These are phyloP conservation scores for Blastocystis sp. DNA, from an alignment of 352 stramenopile genomes.

Conservation along the genomic window DNA sequence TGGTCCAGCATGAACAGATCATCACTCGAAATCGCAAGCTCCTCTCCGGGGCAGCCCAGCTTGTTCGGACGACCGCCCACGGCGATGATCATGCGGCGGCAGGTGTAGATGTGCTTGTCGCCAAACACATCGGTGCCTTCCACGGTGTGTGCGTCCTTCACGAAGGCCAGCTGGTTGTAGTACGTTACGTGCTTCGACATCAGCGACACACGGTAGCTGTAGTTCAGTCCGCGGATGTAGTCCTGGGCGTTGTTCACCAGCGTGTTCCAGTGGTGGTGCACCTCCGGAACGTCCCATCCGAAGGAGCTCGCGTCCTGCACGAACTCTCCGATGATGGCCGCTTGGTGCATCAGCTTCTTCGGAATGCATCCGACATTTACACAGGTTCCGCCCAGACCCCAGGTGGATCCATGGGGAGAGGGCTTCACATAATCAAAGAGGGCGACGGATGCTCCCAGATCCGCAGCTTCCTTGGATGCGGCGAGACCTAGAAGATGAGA, in stretches of 20 bases:
- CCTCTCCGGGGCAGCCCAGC: conserved; percentile 76
- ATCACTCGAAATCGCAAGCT: conserved; percentile 79
- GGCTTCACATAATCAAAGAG: conserved; percentile 87
- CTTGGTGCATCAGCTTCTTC: conserved; percentile 97
- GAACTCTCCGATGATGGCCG: conserved; percentile 76
- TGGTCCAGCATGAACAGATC: conserved; percentile 63
- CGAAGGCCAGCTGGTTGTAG: conserved; percentile 74
- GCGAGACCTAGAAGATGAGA: conserved; percentile 69
- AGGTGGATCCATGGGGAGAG: conserved; percentile 73
- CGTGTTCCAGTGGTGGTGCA: conserved; percentile 75
- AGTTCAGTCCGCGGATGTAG: conserved; percentile 93
- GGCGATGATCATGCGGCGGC: conserved; percentile 82
- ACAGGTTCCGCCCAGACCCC: conserved; percentile 86
- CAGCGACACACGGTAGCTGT: conserved; percentile 90
- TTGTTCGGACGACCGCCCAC: conserved; percentile 81
- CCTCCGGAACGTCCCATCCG: conserved; percentile 67
- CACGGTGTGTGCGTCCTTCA: conserved; percentile 81
- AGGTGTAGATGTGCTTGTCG: conserved; percentile 75
- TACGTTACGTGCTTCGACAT: conserved; percentile 85
- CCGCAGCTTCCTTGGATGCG: conserved; percentile 82
- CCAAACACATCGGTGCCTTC: conserved; percentile 71
- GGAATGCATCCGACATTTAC: too few species aligned
- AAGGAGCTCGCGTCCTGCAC: conserved; percentile 75
- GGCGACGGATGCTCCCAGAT: conserved; percentile 81
- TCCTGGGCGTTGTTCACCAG: conserved; percentile 83